Percentiles rank a stretch among this genome's conserved stretches.
phyloP scores from a whole-genome alignment of 106 monocot genomes.

The Gastrodia elata region DNA sequence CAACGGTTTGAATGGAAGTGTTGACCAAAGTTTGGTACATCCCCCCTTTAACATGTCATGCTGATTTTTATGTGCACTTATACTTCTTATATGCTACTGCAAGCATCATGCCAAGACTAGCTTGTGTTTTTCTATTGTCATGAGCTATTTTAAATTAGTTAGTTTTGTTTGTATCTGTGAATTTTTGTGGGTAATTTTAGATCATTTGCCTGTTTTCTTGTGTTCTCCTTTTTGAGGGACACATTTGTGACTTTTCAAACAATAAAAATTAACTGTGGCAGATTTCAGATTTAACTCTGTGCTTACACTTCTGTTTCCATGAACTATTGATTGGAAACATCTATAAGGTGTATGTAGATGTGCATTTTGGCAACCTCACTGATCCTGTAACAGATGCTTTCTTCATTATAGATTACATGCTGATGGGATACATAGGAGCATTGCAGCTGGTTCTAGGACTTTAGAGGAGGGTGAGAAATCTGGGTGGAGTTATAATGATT shows the following conservation, averaged over 20 bases:
- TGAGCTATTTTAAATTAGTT: neutral
- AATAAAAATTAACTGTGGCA: neutral
- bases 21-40: no score
- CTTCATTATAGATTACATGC: slow-evolving; percentile 63
- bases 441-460: slow-evolving; percentile 39
- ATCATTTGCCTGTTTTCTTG: neutral
- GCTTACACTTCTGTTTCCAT: slow-evolving; percentile 19
- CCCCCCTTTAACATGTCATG: neutral
- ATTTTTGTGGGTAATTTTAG: neutral
- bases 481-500: slow-evolving; percentile 32
- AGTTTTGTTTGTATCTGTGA: neutral
- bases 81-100: neutral
- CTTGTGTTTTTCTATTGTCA: neutral
- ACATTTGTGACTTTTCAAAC: neutral
- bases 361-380: slow-evolving; percentile 13
- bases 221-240: neutral
- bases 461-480: slow-evolving; percentile 46
- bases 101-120: neutral
- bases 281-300: slow-evolving; percentile 2
- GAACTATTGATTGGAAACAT: slow-evolving; percentile 16
- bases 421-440: slow-evolving; percentile 50
- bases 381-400: slow-evolving; percentile 34
- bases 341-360: slow-evolving; percentile 24
- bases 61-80: neutral
- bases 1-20: no score